Conservation (phyloP, 805 yeast genomes). For the Hanseniaspora nectarophila region DNA sequence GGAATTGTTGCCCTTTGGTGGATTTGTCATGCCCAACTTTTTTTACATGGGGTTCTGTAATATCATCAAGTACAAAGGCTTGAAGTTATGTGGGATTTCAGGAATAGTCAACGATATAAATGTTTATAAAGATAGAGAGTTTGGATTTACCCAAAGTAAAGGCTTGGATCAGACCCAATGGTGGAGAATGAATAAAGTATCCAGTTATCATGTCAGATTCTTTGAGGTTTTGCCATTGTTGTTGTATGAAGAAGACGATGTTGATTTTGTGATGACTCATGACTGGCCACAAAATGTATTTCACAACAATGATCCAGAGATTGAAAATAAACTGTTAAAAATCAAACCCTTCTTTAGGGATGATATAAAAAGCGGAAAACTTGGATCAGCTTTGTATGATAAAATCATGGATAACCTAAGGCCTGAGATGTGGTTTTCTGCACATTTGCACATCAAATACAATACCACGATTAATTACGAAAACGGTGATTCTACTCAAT, state of each 20-base stretch:
- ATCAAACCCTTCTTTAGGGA: constrained; percentile 54
- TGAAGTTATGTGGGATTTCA: constrained; percentile 68
- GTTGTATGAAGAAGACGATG: constrained; percentile 25
- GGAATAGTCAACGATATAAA: constrained; percentile 62
- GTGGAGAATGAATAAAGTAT: constrained; percentile 23
- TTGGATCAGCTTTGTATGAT: constrained; percentile 66
- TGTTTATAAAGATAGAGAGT: constrained; percentile 37
- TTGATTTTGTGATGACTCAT: constrained; percentile 62
- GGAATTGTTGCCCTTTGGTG: constrained; percentile 65
- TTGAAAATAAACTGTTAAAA: constrained; percentile 31
- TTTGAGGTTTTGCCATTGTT: constrained; percentile 47
- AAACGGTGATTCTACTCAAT: constrained; percentile 18
- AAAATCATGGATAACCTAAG: constrained; percentile 39
- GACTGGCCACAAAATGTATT: constrained; percentile 90
- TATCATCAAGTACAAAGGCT: constrained; percentile 59
- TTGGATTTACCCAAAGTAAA: constrained; percentile 31
- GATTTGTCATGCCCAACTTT: constrained; percentile 84
- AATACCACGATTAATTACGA: constrained; percentile 42
- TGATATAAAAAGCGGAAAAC: constrained; percentile 46
- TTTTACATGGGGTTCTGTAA: constrained; percentile 75
- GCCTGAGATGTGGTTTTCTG: constrained; percentile 76
- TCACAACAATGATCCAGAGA: constrained; percentile 44
- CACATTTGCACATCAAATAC: constrained; percentile 73
- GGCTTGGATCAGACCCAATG: constrained; percentile 38
- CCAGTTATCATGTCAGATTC: constrained; percentile 51